Evolutionary conservation across 768 basidiomycete genomes (phyloP).

Genomic region (Boletus rubropictus): DNA sequence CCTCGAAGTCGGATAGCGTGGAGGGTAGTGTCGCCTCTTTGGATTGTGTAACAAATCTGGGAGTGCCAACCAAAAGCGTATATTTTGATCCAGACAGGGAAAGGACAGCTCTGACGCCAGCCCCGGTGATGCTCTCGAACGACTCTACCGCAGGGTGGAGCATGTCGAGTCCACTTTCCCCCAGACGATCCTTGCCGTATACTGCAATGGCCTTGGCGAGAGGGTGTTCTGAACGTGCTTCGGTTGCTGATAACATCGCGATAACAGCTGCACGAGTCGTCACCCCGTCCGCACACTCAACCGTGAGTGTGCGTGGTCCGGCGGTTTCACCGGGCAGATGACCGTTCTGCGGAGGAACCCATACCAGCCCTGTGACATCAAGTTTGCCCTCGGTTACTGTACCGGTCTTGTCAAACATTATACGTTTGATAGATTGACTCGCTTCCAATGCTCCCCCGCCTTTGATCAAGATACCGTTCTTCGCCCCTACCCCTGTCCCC

Average conservation of each 20-base stretch:
- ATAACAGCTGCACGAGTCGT: slow-evolving; percentile 59
- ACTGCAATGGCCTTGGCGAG: slow-evolving; percentile 88
- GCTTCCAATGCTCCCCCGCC: slow-evolving; percentile 93
- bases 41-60: slow-evolving; percentile 59
- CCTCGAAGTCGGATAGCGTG: slow-evolving; percentile 58
- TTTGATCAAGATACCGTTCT: slow-evolving; percentile 97
- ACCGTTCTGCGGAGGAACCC: slow-evolving; percentile 48
- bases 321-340: slow-evolving; percentile 14
- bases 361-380: slow-evolving; percentile 67
- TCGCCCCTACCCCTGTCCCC: slow-evolving; percentile 93
- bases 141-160: slow-evolving; percentile 55
- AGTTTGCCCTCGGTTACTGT: slow-evolving; percentile 96
- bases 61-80: slow-evolving; percentile 70
- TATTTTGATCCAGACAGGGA: slow-evolving; percentile 46
- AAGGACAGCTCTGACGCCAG: slow-evolving; percentile 75
- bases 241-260: slow-evolving; percentile 79
- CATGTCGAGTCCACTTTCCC: slow-evolving; percentile 32
- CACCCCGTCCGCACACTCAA: slow-evolving; percentile 52
- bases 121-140: slow-evolving; percentile 88
- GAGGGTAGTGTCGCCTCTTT: slow-evolving; percentile 50
- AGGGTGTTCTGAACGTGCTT: slow-evolving; percentile 93
- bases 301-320: slow-evolving; percentile 10
- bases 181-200: slow-evolving; percentile 66
- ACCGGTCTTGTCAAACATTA: slow-evolving; percentile 96
- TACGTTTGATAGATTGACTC: slow-evolving; percentile 70